Percentiles rank a stretch among this genome's conserved stretches.
Evolutionary conservation across 2,329 filamentous ascomycete species (phyloP).

Genomic region (Curvularia verruculosa): DNA sequence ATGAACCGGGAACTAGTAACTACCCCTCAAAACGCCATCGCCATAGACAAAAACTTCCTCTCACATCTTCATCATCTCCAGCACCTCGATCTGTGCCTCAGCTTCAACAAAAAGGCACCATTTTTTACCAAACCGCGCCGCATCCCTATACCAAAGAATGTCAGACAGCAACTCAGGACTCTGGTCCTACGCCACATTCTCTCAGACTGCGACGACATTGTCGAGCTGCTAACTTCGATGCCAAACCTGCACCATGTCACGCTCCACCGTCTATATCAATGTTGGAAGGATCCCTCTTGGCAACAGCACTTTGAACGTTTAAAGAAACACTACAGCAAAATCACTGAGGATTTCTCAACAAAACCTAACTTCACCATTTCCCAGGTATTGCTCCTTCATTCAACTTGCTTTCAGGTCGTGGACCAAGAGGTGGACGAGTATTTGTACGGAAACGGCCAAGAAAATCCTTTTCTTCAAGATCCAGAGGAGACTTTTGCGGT

Average conservation of each 20-base stretch:
- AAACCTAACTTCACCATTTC: conserved; percentile 2
- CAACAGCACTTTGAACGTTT: not conserved
- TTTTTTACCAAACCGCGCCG: not conserved
- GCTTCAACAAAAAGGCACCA: not conserved
- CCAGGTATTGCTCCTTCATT: not conserved
- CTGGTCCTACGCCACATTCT: conserved; percentile 4
- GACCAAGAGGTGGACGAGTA: conserved; percentile 18
- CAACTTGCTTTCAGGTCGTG: conserved; percentile 3
- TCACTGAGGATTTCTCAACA: not conserved
- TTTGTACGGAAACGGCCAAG: conserved; percentile 11
- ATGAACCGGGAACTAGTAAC: not conserved
- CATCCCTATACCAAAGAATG: conserved; percentile 7
- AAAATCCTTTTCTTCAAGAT: conserved; percentile 12
- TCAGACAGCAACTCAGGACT: not conserved
- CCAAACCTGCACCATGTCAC: conserved; percentile 2
- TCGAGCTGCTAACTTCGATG: not conserved
- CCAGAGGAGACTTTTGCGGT: not conserved
- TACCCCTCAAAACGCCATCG: not conserved
- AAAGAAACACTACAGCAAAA: conserved; percentile 1
- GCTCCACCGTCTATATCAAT: conserved; percentile 1
- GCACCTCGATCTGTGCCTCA: conserved; percentile 19
- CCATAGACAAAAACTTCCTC: conserved; percentile 6
- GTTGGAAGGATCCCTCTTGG: not conserved
- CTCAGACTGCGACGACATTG: not conserved
- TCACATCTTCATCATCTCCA: conserved; percentile 12